Percentiles rank a stretch among this genome's conserved stretches.
These are phyloP conservation scores for Ceratobasidium sp. DNA, from an alignment of 1,284 basidiomycete genomes.

Conservation along the genomic window DNA sequence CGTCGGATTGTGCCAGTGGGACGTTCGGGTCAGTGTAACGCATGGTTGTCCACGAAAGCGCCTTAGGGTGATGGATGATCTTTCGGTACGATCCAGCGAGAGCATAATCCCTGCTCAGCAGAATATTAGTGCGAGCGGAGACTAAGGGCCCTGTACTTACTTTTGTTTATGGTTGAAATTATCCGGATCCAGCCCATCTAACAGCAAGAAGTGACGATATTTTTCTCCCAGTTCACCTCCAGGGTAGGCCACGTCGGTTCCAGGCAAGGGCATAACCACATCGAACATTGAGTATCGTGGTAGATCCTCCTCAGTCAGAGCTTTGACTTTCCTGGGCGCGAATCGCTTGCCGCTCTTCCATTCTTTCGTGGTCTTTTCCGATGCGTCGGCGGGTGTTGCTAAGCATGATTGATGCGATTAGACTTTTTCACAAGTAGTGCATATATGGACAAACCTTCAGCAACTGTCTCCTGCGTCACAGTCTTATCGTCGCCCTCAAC, in stretches of 20 bases:
- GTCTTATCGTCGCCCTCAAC: constrained; percentile 34
- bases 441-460: neutral
- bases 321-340: constrained; percentile 69
- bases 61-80: constrained; percentile 85
- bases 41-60: constrained; percentile 82
- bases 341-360: constrained; percentile 52
- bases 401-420: neutral
- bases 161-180: constrained; percentile 89
- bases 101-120: constrained; percentile 79
- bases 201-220: constrained; percentile 81
- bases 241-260: constrained; percentile 90
- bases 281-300: constrained; percentile 88
- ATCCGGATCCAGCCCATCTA: constrained; percentile 88
- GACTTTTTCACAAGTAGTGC: neutral
- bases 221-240: constrained; percentile 82
- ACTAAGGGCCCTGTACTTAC: constrained; percentile 58
- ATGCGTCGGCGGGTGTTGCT: neutral
- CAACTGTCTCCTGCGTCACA: constrained; percentile 7
- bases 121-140: neutral
- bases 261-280: constrained; percentile 94
- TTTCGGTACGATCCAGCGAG: constrained; percentile 93
- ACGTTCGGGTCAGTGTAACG: constrained; percentile 94
- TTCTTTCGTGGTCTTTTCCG: constrained; percentile 42
- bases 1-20: constrained; percentile 91
- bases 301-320: constrained; percentile 78